phyloP scores from a whole-genome alignment of 1,139 yeast genomes.

The Nakaseomyces sp. region DNA sequence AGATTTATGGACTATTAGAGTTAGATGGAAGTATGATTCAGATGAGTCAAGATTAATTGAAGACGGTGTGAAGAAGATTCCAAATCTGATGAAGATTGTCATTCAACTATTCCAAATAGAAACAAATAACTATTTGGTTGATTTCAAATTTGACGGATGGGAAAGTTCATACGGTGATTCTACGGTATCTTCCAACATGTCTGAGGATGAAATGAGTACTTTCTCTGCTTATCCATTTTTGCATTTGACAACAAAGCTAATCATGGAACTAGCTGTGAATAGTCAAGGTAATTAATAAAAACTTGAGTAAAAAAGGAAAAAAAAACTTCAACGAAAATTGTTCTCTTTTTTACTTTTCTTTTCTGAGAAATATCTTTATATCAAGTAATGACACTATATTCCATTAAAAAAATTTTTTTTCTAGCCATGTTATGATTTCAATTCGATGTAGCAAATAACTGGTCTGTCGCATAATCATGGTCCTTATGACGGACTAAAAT shows the following conservation, averaged over 20 bases:
- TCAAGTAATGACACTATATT: background rate
- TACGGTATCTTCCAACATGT: slow-evolving; percentile 27
- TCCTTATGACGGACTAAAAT: too few species aligned
- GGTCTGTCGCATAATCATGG: too few species aligned
- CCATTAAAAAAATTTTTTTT: background rate
- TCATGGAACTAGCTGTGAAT: slow-evolving; percentile 95
- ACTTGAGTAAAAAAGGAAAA: background rate
- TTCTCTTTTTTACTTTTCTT: too few species aligned
- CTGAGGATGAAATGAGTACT: slow-evolving; percentile 66
- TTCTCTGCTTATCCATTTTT: slow-evolving; percentile 92
- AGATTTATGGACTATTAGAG: slow-evolving; percentile 93
- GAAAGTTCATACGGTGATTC: slow-evolving; percentile 40
- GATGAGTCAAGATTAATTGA: slow-evolving; percentile 12
- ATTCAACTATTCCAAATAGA: slow-evolving; percentile 93
- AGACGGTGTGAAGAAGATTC: slow-evolving; percentile 31
- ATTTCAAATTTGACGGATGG: slow-evolving; percentile 98
- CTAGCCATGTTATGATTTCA: background rate
- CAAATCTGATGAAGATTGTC: slow-evolving; percentile 94
- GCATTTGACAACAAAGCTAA: slow-evolving; percentile 82
- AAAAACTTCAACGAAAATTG: too few species aligned
- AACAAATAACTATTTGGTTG: slow-evolving; percentile 91
- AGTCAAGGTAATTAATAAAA: slow-evolving; percentile 34
- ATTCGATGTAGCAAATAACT: background rate
- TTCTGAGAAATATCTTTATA: too few species aligned
- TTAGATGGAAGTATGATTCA: slow-evolving; percentile 41